Conservation (phyloP, 2,329 filamentous ascomycete species). For the Cephalotrichum gorgonifer region DNA sequence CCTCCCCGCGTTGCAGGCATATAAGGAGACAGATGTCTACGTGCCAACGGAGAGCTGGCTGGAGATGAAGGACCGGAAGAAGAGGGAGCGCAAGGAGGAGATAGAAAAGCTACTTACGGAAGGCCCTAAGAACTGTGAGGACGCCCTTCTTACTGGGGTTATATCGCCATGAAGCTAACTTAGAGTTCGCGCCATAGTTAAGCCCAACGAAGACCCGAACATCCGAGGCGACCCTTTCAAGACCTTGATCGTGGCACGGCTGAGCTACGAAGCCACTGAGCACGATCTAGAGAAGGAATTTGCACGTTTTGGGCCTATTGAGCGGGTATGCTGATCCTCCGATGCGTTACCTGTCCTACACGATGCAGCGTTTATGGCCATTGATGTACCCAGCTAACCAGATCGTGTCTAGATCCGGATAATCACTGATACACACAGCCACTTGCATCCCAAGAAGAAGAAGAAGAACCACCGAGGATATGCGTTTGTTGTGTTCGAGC, state of each 20-base stretch:
- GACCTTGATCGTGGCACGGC: slow-evolving; percentile 82
- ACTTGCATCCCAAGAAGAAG: slow-evolving; percentile 63
- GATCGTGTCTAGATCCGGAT: slow-evolving; percentile 61
- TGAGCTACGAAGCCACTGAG: slow-evolving; percentile 82
- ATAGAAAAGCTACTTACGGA: slow-evolving; percentile 55
- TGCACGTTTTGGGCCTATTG: slow-evolving; percentile 84
- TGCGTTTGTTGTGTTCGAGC: slow-evolving; percentile 93
- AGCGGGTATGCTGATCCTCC: slow-evolving; percentile 52
- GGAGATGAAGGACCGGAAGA: slow-evolving; percentile 74
- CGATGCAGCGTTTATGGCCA: too few species aligned
- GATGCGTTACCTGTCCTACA: not conserved
- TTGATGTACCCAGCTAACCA: slow-evolving; percentile 9
- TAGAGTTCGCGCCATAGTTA: slow-evolving; percentile 42
- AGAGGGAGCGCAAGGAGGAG: slow-evolving; percentile 64
- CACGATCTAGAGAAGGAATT: slow-evolving; percentile 91
- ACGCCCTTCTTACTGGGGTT: not conserved
- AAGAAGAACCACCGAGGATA: slow-evolving; percentile 81
- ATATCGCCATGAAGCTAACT: slow-evolving; percentile 10
- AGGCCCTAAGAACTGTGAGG: slow-evolving; percentile 52
- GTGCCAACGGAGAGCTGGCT: slow-evolving; percentile 87
- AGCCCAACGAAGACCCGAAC: slow-evolving; percentile 75
- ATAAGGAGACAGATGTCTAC: slow-evolving; percentile 69
- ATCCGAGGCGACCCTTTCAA: slow-evolving; percentile 90
- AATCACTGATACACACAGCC: slow-evolving; percentile 63
- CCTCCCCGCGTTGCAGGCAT: slow-evolving; percentile 62